A percentile compares a stretch with the other conserved stretches of the same genome.
Evolutionary conservation across 2,329 filamentous ascomycete genomes (phyloP).

Genomic region (Colletotrichum sp.): DNA sequence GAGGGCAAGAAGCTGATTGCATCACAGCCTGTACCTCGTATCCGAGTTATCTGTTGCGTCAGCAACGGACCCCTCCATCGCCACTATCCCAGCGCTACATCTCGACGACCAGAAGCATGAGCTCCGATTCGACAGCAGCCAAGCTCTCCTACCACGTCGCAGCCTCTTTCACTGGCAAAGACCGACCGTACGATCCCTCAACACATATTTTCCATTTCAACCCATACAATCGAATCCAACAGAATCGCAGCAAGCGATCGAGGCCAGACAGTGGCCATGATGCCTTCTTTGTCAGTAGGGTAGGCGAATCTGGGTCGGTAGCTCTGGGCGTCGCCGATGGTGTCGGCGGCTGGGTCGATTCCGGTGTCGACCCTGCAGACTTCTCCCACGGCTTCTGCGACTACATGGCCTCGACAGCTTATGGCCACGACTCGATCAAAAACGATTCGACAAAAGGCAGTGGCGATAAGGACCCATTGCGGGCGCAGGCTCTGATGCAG

Average conservation of each 20-base stretch:
- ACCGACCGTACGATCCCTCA: constrained; percentile 68
- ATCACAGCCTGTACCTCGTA: neutral
- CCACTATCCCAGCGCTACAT: neutral
- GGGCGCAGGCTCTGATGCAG: constrained; percentile 66
- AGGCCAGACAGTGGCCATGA: constrained; percentile 88
- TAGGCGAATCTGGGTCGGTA: constrained; percentile 74
- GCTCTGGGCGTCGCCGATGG: constrained; percentile 93
- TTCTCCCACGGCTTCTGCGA: constrained; percentile 94
- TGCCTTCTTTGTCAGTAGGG: constrained; percentile 87
- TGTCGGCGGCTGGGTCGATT: constrained; percentile 93
- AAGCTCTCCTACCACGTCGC: constrained; percentile 71
- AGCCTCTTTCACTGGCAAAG: constrained; percentile 77
- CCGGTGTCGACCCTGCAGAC: constrained; percentile 90
- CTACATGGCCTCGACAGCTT: constrained; percentile 83
- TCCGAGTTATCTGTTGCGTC: neutral
- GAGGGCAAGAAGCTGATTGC: neutral
- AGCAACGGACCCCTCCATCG: neutral
- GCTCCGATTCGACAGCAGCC: neutral
- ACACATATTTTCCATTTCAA: constrained; percentile 76
- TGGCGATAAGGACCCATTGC: constrained; percentile 1
- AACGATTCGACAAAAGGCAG: constrained; percentile 24
- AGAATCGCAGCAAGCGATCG: constrained; percentile 57
- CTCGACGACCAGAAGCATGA: constrained; percentile 10
- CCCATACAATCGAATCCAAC: constrained; percentile 63
- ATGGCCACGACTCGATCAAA: constrained; percentile 51